These are phyloP conservation scores for Lizanozyma gosingica DNA, from an alignment of 1,139 yeast species.

Conservation along the genomic window DNA sequence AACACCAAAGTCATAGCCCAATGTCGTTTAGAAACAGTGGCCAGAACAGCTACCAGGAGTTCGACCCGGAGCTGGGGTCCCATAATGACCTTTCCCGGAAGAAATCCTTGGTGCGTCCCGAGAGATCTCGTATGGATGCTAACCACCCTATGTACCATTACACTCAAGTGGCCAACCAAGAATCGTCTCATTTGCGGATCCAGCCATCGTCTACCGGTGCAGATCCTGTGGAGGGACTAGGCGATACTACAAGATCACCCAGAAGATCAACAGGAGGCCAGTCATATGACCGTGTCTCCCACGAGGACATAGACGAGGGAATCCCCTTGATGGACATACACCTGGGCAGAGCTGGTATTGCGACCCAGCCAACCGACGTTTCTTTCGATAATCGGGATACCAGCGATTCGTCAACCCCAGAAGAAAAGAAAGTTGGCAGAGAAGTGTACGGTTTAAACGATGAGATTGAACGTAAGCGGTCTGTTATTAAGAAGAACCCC, in stretches of 20 bases:
- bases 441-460: constrained; percentile 57
- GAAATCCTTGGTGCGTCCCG: constrained; percentile 71
- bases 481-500: constrained; percentile 15
- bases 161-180: constrained; percentile 71
- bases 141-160: constrained; percentile 73
- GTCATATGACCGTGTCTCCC: constrained; percentile 1
- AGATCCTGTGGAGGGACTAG: constrained; percentile 37
- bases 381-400: constrained; percentile 4
- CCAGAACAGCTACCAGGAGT: constrained; percentile 24
- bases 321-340: constrained; percentile 38
- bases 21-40: not conserved
- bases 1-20: too few species aligned
- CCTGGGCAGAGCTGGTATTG: constrained; percentile 8
- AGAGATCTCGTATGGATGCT: constrained; percentile 57
- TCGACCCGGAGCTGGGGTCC: constrained; percentile 39
- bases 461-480: constrained; percentile 24
- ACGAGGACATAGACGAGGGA: constrained; percentile 27
- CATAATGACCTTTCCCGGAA: constrained; percentile 41
- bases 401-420: constrained; percentile 7
- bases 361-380: constrained; percentile 3
- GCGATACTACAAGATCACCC: constrained; percentile 1
- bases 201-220: constrained; percentile 71
- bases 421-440: constrained; percentile 27
- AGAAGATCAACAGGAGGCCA: constrained; percentile 3
- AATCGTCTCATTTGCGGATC: constrained; percentile 50